phyloP scores from a whole-genome alignment of 495 filamentous ascomycete genomes.

The Podospora australis region DNA sequence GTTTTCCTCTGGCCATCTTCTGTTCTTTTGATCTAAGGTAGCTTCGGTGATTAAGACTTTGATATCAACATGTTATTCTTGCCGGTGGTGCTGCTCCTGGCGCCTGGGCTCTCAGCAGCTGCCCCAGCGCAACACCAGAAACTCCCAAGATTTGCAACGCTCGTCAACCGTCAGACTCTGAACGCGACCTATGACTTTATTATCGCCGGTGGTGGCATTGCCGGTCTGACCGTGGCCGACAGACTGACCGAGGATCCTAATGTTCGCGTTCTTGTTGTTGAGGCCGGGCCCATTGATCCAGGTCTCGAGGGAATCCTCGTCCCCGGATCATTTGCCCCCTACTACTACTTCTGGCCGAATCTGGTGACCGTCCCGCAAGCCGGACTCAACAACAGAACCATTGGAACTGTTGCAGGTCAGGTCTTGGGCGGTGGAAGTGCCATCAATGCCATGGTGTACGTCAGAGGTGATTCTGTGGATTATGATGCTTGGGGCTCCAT shows the following conservation, averaged over 20 bases:
- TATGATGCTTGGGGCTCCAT: constrained; percentile 54
- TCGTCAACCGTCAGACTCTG: constrained; percentile 13
- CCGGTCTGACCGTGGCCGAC: constrained; percentile 43
- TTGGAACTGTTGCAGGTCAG: constrained; percentile 18
- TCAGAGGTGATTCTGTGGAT: constrained; percentile 38
- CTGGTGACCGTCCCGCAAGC: constrained; percentile 17
- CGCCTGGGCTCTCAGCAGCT: neutral
- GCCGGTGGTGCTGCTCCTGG: constrained; percentile 1
- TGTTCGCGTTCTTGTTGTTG: constrained; percentile 40
- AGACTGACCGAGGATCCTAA: constrained; percentile 40
- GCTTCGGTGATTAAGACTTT: too few species aligned
- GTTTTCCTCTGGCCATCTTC: neutral
- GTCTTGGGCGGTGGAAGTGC: constrained; percentile 39
- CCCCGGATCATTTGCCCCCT: constrained; percentile 22
- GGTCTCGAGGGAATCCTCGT: constrained; percentile 23
- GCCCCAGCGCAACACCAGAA: neutral
- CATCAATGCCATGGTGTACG: constrained; percentile 40
- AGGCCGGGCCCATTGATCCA: constrained; percentile 33
- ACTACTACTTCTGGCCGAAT: constrained; percentile 23
- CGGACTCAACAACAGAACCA: constrained; percentile 20
- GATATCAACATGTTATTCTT: constrained; percentile 1
- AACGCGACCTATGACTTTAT: constrained; percentile 40
- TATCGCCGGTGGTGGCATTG: constrained; percentile 43
- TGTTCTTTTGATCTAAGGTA: too few species aligned
- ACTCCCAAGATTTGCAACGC: constrained; percentile 21